These are phyloP conservation scores for Zopfia rhizophila DNA, from an alignment of 2,329 filamentous ascomycete genomes.

Conservation along the genomic window DNA sequence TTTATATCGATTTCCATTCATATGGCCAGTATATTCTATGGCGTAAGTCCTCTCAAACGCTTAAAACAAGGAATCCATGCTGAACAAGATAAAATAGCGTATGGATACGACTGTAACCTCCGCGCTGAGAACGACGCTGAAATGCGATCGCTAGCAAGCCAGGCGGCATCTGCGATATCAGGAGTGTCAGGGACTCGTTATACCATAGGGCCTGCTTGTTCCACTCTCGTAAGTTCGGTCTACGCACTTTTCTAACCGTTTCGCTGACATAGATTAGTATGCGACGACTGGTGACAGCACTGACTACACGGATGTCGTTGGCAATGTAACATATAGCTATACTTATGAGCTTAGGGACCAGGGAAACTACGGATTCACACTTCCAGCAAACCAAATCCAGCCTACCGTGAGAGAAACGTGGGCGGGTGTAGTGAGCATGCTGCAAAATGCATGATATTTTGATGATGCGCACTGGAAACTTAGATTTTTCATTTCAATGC, in stretches of 20 bases:
- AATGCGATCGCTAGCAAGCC: conserved; percentile 61
- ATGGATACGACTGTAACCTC: conserved; percentile 67
- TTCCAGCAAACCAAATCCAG: conserved; percentile 61
- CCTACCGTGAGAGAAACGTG: conserved; percentile 60
- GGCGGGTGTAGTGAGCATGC: conserved; percentile 50
- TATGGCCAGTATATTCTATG: conserved; percentile 54
- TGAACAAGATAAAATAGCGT: conserved; percentile 64
- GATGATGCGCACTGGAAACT: too few species aligned
- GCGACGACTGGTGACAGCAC: conserved; percentile 59
- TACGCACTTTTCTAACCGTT: too few species aligned
- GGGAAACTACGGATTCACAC: conserved; percentile 59
- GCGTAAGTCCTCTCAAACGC: conserved; percentile 36
- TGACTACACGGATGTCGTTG: conserved; percentile 57
- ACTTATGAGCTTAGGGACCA: conserved; percentile 62
- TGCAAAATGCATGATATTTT: conserved; percentile 39
- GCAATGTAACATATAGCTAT: conserved; percentile 56
- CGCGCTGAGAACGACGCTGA: conserved; percentile 59
- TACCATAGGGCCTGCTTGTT: conserved; percentile 64
- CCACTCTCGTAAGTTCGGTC: too few species aligned
- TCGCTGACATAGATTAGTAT: too few species aligned
- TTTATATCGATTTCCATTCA: conserved; percentile 73
- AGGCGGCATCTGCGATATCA: conserved; percentile 63
- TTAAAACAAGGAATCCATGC: too few species aligned
- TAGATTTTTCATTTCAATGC: too few species aligned
- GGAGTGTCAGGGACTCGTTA: conserved; percentile 61